Base-by-base conservation (phyloP, 176 grass and related monocot genomes). In the Eragrostis nindensis region DNA sequence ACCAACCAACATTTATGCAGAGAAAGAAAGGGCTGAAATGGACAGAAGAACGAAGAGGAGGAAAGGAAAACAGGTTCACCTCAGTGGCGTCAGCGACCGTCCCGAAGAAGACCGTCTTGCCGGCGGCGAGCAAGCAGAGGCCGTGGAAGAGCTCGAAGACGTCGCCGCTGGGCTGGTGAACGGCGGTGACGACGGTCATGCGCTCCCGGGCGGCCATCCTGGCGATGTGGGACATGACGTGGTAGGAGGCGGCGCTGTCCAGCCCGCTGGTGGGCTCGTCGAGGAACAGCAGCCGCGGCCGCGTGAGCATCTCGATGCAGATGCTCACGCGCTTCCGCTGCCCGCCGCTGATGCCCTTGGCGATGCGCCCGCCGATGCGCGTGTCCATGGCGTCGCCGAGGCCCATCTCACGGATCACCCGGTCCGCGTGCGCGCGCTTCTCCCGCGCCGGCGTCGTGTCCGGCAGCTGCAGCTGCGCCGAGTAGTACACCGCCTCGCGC, bases 121-220 rank as follows among this genome's bases (percentile, higher is more conserved):
- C 89, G 0, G 61, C 68, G 39, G 89, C 79, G 6, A 94, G 65
- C 79, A 94, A 24, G 44, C 76, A 89, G 10, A 94, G 67, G 10
- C 66, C 2, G 4, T 94, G 79, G 59, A 91, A 91, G 69, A 89
- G 73, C 40, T 84, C 77, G 16, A 93, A 87, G 68, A 93, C 85
- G 9, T 85, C 87, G 70, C 81, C 82, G 26, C 87, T 61, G 6
- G 89, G 92, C 71, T 94, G 92, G 80, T 94, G 92, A 39, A 94
- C 86, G 15, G 92, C 88, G 8, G 82, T 74, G 15, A 94, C 24
- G 3, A 94, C 55, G 0, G 86, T 91, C 92, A 82, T 88, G 4
- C 60, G 25, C 19, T 91, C 85, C 16, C 67, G 62, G 7, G 21
- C 26, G 0, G 85, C 76, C 10, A 85, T 19, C 30, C 59, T n/a